Percentiles rank a stretch among this genome's conserved stretches.
These are phyloP conservation scores for Ochetophila trinervis DNA, from an alignment of 306 rosid genomes.

Conservation along the genomic window DNA sequence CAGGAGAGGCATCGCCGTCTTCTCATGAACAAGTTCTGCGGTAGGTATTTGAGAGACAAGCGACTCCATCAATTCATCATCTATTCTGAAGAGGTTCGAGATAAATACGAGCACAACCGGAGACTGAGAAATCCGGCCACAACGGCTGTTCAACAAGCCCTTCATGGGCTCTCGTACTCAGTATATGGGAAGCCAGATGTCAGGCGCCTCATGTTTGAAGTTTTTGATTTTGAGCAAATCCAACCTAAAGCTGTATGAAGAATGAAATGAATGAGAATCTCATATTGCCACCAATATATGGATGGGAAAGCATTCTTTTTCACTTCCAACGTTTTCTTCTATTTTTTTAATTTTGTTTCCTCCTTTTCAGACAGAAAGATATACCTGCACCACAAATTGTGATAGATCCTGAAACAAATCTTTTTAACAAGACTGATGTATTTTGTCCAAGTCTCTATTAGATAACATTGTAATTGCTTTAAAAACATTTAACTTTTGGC, in stretches of 20 bases:
- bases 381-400: not conserved
- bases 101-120: constrained; percentile 67
- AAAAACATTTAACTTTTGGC: no score
- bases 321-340: not conserved
- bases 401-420: not conserved
- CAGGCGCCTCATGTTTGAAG: constrained; percentile 90
- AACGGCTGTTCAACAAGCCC: constrained; percentile 83
- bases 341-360: no score
- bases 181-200: constrained; percentile 93
- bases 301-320: constrained; percentile 17
- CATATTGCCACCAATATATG: constrained; percentile 10
- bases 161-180: constrained; percentile 84
- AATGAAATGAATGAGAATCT: not conserved
- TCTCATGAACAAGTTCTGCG: constrained; percentile 86
- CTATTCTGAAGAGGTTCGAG: constrained; percentile 58
- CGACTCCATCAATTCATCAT: constrained; percentile 59
- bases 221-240: constrained; percentile 86
- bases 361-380: no score
- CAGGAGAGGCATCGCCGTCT: constrained; percentile 80
- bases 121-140: constrained; percentile 80
- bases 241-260: constrained; percentile 79
- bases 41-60: constrained; percentile 79
- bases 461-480: no score
- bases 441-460: not conserved
- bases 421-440: not conserved